Base-by-base conservation (phyloP, 2,329 filamentous ascomycete genomes). In the Aspergillus spinulosporus region DNA sequence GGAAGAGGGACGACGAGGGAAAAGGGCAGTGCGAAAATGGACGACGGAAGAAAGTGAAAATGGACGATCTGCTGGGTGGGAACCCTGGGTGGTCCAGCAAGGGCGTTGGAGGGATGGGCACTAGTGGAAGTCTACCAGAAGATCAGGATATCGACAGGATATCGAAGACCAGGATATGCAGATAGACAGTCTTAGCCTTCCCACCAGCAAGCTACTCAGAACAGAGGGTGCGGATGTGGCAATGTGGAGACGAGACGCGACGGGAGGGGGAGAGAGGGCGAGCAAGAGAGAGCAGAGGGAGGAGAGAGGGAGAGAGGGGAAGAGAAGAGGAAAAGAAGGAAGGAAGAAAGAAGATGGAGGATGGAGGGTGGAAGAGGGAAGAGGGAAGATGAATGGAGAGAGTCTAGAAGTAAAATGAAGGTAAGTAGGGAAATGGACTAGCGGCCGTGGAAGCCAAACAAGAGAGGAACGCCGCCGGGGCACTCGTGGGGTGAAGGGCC, bases 371-470 rank as follows among this genome's bases (percentile, higher is more conserved):
- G 21, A 21, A 21, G 21, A 21, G 21, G 21, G 21, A 21, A 21
- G 21, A 21, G 52, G 61, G 48, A 53, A 61, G 52, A 45, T 39
- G 47, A 48, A 44, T 47, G 53, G 39, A 51, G 58, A 50, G 45
- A 60, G 54, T 37, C 34, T 37, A 59, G 59, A 57, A 55, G 58
- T 58, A 54, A 60, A 62, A 59, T 60, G 54, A 56, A 60, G 56
- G 60, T 52, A 47, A 34, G 43, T 47, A 49, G 37, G 37, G 31
- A 31, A 45, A 28, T 15, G 36, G 50, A 14, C 50, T 52, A 61
- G 52, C 58, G 59, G 59, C 52, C 57, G 60, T 57, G 57, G 62
- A 64, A 62, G 54, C 60, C 64, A 65, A 65, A 64, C 61, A 65
- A 21, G 21, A 63, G 58, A 67, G 61, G 69, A 68, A 65, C 68